Conservation (phyloP, 129 eudicot species). For the Flaveria trinervia region DNA sequence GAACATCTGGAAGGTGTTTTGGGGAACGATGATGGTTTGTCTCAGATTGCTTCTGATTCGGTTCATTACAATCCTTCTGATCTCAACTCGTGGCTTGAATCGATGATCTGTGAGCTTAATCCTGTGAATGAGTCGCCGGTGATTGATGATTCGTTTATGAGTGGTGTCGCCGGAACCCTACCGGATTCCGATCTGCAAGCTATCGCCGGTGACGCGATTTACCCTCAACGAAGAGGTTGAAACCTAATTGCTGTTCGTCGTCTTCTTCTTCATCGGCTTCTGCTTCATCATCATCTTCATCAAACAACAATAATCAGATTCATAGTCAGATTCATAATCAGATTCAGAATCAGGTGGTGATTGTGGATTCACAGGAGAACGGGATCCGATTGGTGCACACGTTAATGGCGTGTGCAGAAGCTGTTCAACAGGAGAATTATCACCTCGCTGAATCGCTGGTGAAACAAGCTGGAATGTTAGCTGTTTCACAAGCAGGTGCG, state of each 20-base stretch:
- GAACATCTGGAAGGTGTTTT: slow-evolving; percentile 62
- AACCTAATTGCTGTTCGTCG: slow-evolving; percentile 26
- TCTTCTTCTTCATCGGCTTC: slow-evolving; percentile 16
- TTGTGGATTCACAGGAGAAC: slow-evolving; percentile 76
- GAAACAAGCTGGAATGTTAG: slow-evolving; percentile 62
- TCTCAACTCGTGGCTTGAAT: slow-evolving; percentile 64
- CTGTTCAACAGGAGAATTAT: slow-evolving; percentile 58
- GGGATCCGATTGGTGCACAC: slow-evolving; percentile 76
- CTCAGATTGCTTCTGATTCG: slow-evolving; percentile 54
- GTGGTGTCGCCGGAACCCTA: neutral
- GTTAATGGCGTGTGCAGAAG: slow-evolving; percentile 92
- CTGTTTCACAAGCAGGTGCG: slow-evolving; percentile 79
- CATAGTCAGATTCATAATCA: no score
- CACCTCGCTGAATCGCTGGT: slow-evolving; percentile 59
- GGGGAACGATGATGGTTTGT: slow-evolving; percentile 47
- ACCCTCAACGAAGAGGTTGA: slow-evolving; percentile 46
- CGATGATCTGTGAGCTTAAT: slow-evolving; percentile 63
- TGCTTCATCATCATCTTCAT: slow-evolving; percentile 10
- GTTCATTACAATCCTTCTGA: slow-evolving; percentile 80
- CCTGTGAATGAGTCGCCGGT: slow-evolving; percentile 15
- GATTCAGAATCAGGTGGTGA: slow-evolving; percentile 38
- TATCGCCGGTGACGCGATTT: slow-evolving; percentile 69
- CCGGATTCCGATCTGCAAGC: slow-evolving; percentile 48
- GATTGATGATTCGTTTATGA: slow-evolving; percentile 33
- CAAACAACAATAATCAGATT: no score